A percentile compares a stretch with the other conserved stretches of the same genome.
Conservation (phyloP, 106 monocot species). For the Dendrobium huoshanense region DNA sequence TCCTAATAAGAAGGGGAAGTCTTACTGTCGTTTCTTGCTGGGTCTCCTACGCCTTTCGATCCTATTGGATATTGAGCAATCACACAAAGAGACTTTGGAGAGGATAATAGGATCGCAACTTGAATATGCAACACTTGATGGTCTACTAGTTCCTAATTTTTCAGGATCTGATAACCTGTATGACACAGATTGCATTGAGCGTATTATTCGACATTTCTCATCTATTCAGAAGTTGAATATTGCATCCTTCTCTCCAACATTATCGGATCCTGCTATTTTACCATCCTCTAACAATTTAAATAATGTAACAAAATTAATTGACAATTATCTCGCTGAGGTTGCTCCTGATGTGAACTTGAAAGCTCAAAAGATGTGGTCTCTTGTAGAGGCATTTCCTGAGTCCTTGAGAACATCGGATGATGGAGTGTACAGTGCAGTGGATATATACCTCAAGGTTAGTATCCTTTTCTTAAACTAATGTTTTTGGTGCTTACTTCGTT, state of each 20-base stretch:
- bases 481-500: too few relatives aligned
- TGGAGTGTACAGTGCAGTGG: slow-evolving; percentile 51
- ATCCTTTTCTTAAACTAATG: background rate
- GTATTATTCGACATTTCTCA: slow-evolving; percentile 36
- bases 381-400: slow-evolving; percentile 33
- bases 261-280: slow-evolving; percentile 11
- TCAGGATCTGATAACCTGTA: slow-evolving; percentile 41
- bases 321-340: slow-evolving; percentile 42
- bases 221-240: slow-evolving; percentile 7
- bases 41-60: slow-evolving; percentile 38
- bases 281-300: slow-evolving; percentile 13
- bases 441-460: slow-evolving; percentile 49
- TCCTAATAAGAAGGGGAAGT: slow-evolving; percentile 35
- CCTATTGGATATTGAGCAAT: slow-evolving; percentile 20
- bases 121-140: slow-evolving; percentile 40
- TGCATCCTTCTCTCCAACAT: slow-evolving; percentile 22
- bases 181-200: slow-evolving; percentile 40
- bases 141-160: slow-evolving; percentile 40
- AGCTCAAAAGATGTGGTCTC: slow-evolving; percentile 27
- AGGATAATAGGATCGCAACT: slow-evolving; percentile 50
- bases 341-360: slow-evolving; percentile 45
- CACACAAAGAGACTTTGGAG: slow-evolving; percentile 34
- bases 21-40: slow-evolving; percentile 43
- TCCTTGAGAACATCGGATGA: slow-evolving; percentile 30
- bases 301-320: slow-evolving; percentile 29